phyloP scores from a whole-genome alignment of 2,329 filamentous ascomycete species.

The Nigrospora osmanthi region DNA sequence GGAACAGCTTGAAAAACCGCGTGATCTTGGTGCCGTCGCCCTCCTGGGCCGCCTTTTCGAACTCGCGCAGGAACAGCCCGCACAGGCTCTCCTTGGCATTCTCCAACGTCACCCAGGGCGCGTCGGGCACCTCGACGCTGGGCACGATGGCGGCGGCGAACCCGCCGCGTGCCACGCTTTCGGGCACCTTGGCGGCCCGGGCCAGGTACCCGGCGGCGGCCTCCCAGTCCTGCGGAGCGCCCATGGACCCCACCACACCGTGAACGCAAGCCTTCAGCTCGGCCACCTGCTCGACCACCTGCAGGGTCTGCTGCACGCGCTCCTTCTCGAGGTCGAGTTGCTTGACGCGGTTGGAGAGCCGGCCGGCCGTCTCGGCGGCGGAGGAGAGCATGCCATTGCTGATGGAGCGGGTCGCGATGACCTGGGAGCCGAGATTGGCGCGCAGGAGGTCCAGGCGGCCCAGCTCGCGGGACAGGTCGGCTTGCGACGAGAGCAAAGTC shows the following conservation, averaged over 20 bases:
- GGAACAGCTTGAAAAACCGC: slow-evolving; percentile 96
- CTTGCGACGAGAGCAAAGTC: slow-evolving; percentile 71
- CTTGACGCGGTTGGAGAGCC: slow-evolving; percentile 81
- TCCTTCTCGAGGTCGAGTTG: slow-evolving; percentile 85
- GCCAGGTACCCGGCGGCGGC: slow-evolving; percentile 86
- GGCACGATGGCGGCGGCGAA: slow-evolving; percentile 93
- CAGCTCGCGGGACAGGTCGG: slow-evolving; percentile 79
- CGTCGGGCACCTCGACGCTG: slow-evolving; percentile 89
- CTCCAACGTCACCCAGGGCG: slow-evolving; percentile 79
- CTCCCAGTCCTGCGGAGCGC: slow-evolving; percentile 97
- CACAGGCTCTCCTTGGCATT: slow-evolving; percentile 85
- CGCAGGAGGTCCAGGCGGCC: slow-evolving; percentile 82
- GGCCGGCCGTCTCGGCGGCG: slow-evolving; percentile 76
- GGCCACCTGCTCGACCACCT: slow-evolving; percentile 90
- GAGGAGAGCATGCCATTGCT: slow-evolving; percentile 86
- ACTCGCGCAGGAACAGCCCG: slow-evolving; percentile 84
- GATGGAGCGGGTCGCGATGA: slow-evolving; percentile 72
- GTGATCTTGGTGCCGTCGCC: slow-evolving; percentile 87
- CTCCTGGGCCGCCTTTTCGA: slow-evolving; percentile 82
- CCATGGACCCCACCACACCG: slow-evolving; percentile 93
- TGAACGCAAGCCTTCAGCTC: slow-evolving; percentile 96
- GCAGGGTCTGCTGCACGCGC: slow-evolving; percentile 80
- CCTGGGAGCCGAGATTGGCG: slow-evolving; percentile 80
- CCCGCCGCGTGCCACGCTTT: slow-evolving; percentile 69
- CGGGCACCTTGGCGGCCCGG: slow-evolving; percentile 73